Conservation (phyloP, 2,329 filamentous ascomycete genomes). For the Diaporthe velutina region DNA sequence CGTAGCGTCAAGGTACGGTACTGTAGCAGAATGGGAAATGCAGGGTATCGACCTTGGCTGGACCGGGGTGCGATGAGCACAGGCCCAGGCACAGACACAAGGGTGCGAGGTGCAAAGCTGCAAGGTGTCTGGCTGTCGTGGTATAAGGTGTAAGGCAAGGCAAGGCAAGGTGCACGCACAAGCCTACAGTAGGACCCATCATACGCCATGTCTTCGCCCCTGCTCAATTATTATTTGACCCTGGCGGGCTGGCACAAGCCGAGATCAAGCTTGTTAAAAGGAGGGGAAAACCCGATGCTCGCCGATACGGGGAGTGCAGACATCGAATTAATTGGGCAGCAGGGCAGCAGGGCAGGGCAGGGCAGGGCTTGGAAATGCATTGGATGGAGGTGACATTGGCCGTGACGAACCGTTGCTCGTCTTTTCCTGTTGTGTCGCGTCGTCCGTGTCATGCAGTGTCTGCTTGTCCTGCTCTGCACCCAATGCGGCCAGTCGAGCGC, state of each 20-base stretch:
- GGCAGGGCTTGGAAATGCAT: slow-evolving; percentile 14
- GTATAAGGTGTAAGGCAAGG: neutral
- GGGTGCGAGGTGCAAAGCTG: neutral
- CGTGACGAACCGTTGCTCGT: slow-evolving; percentile 1
- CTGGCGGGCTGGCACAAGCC: slow-evolving; percentile 18
- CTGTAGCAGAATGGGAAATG: slow-evolving; percentile 22
- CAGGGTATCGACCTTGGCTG: slow-evolving; percentile 20
- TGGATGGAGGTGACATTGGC: slow-evolving; percentile 24
- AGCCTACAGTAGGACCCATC: slow-evolving; percentile 13
- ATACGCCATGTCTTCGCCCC: slow-evolving; percentile 26
- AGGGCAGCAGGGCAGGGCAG: slow-evolving; percentile 10
- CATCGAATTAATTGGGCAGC: slow-evolving; percentile 24
- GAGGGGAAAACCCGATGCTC: slow-evolving; percentile 17
- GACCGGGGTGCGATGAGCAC: neutral
- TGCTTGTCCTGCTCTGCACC: neutral
- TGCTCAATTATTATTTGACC: slow-evolving; percentile 6
- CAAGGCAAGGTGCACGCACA: slow-evolving; percentile 19
- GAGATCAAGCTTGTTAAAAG: slow-evolving; percentile 4
- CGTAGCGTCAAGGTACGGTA: slow-evolving; percentile 14
- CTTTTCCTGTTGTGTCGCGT: slow-evolving; percentile 5
- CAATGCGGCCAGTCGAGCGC: neutral
- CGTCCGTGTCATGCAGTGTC: slow-evolving; percentile 13
- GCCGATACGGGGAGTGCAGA: slow-evolving; percentile 16
- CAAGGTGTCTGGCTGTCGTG: neutral
- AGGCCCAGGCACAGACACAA: slow-evolving; percentile 28